phyloP scores from a whole-genome alignment of 495 filamentous ascomycete genomes.

The Penicillium egyptiacum region DNA sequence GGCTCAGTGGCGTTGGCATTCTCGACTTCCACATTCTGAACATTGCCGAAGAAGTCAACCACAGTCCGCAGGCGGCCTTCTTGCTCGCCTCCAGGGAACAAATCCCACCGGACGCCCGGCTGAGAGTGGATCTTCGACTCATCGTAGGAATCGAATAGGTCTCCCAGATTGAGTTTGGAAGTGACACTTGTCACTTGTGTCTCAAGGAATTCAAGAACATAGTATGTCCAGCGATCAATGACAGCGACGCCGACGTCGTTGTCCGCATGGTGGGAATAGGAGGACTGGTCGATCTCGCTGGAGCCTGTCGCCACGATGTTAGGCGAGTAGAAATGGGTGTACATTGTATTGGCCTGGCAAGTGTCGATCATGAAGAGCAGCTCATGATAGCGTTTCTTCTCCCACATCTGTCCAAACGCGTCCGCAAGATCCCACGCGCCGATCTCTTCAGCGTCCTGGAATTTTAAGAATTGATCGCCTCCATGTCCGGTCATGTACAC shows the following conservation, averaged over 20 bases:
- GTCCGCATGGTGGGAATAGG: constrained; percentile 95
- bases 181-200: constrained; percentile 78
- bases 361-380: constrained; percentile 99
- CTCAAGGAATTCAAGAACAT: constrained; percentile 96
- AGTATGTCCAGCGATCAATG: constrained; percentile 98
- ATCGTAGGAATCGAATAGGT: constrained; percentile 94
- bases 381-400: constrained; percentile 95
- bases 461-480: constrained; percentile 98
- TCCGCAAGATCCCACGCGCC: constrained; percentile 94
- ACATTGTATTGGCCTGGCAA: constrained; percentile 99
- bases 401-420: constrained; percentile 99
- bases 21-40: constrained; percentile 93
- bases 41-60: constrained; percentile 98
- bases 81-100: constrained; percentile 78
- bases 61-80: constrained; percentile 73
- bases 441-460: constrained; percentile 97
- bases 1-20: constrained; percentile 52
- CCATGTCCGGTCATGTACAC: constrained; percentile 99
- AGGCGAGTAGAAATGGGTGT: constrained; percentile 93
- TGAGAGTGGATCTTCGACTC: constrained; percentile 90
- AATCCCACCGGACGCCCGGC: constrained; percentile 89
- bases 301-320: constrained; percentile 96
- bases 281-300: constrained; percentile 89
- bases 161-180: constrained; percentile 82
- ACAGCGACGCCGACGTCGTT: constrained; percentile 97